These are phyloP conservation scores for Dryadomyces quercus-mongolicae DNA, from an alignment of 2,329 filamentous ascomycete genomes.

Conservation along the genomic window DNA sequence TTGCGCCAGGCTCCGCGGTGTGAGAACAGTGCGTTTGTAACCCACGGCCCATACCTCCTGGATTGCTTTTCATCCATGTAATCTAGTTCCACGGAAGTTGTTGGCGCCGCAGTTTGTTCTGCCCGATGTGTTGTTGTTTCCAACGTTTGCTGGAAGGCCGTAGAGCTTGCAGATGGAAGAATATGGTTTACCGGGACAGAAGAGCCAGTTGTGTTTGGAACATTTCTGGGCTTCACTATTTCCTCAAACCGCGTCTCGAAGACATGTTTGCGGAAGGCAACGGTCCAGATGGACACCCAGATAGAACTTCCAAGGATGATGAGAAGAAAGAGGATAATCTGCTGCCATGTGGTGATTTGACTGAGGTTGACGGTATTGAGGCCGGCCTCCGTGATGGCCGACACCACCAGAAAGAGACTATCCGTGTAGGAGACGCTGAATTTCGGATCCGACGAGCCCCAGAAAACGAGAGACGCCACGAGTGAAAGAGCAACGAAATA, in stretches of 20 bases:
- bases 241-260: slow-evolving; percentile 49
- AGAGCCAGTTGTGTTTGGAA: slow-evolving; percentile 2
- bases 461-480: slow-evolving; percentile 48
- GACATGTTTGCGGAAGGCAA: slow-evolving; percentile 45
- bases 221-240: slow-evolving; percentile 32
- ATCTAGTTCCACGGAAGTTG: background rate
- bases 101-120: background rate
- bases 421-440: slow-evolving; percentile 47
- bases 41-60: background rate
- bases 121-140: background rate
- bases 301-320: slow-evolving; percentile 53
- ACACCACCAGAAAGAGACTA: slow-evolving; percentile 50
- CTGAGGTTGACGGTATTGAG: slow-evolving; percentile 52
- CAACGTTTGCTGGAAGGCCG: background rate
- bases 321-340: slow-evolving; percentile 48
- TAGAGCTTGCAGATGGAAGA: background rate
- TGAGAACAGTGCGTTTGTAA: background rate
- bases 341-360: slow-evolving; percentile 53
- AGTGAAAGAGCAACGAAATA: slow-evolving; percentile 49
- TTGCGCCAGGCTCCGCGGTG: background rate
- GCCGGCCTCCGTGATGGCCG: slow-evolving; percentile 55
- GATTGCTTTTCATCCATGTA: background rate
- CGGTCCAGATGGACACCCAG: slow-evolving; percentile 51
- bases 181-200: background rate
- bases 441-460: slow-evolving; percentile 36